Conservation (phyloP, 2,329 filamentous ascomycete species). For the Phaeosphaeria sp. region DNA sequence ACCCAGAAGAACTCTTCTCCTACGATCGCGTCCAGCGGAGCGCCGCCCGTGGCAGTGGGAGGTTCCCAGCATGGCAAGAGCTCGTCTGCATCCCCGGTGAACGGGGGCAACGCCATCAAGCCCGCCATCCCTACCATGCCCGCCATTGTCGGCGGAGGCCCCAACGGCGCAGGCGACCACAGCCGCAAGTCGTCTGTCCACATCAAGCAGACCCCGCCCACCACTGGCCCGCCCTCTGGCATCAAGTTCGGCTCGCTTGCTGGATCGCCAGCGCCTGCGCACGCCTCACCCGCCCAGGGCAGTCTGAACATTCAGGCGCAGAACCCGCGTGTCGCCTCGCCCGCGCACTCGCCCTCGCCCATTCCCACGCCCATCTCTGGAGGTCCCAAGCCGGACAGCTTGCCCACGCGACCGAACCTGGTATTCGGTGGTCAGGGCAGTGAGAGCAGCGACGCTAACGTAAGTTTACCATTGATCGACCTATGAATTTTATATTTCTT, state of each 20-base stretch:
- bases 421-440: constrained; percentile 83
- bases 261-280: constrained; percentile 65
- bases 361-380: constrained; percentile 91
- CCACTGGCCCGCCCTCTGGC: constrained; percentile 59
- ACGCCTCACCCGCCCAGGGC: constrained; percentile 72
- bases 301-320: constrained; percentile 60
- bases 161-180: constrained; percentile 77
- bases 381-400: constrained; percentile 78
- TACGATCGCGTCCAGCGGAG: constrained; percentile 58
- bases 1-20: constrained; percentile 62
- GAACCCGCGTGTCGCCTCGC: constrained; percentile 80
- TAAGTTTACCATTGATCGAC: constrained; percentile 58
- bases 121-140: constrained; percentile 71
- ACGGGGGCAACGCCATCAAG: constrained; percentile 78
- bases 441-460: constrained; percentile 71
- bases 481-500: constrained; percentile 12
- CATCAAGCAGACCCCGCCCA: constrained; percentile 78
- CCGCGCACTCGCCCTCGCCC: constrained; percentile 86
- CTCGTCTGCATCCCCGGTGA: constrained; percentile 73
- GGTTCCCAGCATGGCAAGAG: constrained; percentile 55
- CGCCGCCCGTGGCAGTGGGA: constrained; percentile 61
- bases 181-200: constrained; percentile 90
- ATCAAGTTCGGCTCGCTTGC: constrained; percentile 85
- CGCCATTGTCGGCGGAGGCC: constrained; percentile 67
- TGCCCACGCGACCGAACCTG: constrained; percentile 74